A percentile compares a stretch with the other conserved stretches of the same genome.
Conservation (phyloP, 192 early-diverging fungal genomes). For the Coemansia sp. region DNA sequence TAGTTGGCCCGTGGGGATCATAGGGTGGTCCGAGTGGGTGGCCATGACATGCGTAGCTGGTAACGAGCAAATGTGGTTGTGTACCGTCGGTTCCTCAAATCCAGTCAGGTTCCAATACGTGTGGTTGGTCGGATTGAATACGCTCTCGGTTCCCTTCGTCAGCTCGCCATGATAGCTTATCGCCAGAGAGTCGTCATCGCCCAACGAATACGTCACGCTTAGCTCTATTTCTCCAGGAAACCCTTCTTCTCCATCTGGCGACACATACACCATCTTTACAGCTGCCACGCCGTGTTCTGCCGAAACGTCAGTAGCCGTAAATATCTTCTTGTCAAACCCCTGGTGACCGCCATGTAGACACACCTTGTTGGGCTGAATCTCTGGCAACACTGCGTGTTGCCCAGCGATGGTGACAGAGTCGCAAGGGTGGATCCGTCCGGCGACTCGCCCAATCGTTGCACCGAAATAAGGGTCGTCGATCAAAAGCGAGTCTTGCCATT, state of each 20-base stretch:
- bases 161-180: constrained; percentile 56
- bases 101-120: constrained; percentile 89
- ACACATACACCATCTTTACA: constrained; percentile 59
- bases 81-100: constrained; percentile 51
- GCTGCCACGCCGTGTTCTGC: background rate
- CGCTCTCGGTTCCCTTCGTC: constrained; percentile 51
- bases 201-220: constrained; percentile 60
- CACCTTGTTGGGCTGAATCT: constrained; percentile 74
- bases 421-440: constrained; percentile 59
- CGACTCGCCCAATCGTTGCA: constrained; percentile 71
- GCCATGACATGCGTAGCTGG: constrained; percentile 51
- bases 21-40: constrained; percentile 55
- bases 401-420: constrained; percentile 63
- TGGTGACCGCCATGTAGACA: constrained; percentile 75
- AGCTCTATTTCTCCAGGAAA: constrained; percentile 72
- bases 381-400: constrained; percentile 45
- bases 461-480: constrained; percentile 75
- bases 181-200: constrained; percentile 54
- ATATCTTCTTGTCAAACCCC: constrained; percentile 74
- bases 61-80: constrained; percentile 58
- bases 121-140: constrained; percentile 83
- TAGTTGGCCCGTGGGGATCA: constrained; percentile 73
- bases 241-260: constrained; percentile 73
- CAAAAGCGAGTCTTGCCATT: constrained; percentile 49
- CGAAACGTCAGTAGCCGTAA: constrained; percentile 51